Percentiles rank a stretch among this genome's conserved stretches.
phyloP scores from a whole-genome alignment of 2,329 filamentous ascomycete species.

The Diaporthe helianthi region DNA sequence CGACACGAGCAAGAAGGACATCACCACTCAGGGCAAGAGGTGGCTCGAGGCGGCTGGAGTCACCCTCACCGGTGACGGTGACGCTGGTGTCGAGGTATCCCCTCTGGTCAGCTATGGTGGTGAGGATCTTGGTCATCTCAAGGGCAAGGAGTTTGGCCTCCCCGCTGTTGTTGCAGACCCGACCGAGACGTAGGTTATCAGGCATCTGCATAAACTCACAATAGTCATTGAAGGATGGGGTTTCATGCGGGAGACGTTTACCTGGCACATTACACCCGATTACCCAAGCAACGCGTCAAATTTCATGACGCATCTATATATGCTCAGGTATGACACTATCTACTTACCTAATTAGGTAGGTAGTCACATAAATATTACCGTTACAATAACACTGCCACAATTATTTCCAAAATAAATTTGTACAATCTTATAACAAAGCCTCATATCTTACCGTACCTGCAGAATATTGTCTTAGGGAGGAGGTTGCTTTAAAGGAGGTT shows the following conservation, averaged over 20 bases:
- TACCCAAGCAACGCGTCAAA: accelerated
- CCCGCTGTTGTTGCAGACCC: slow-evolving; percentile 58
- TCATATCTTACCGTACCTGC: too few species aligned
- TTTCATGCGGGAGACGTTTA: too few species aligned
- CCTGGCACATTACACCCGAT: neutral
- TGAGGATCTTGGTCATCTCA: slow-evolving; percentile 66
- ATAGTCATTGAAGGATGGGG: too few species aligned
- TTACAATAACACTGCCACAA: too few species aligned
- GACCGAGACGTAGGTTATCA: slow-evolving; percentile 19
- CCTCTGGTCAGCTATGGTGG: slow-evolving; percentile 90
- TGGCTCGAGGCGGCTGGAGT: slow-evolving; percentile 85
- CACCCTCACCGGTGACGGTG: slow-evolving; percentile 70
- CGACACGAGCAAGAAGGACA: slow-evolving; percentile 89
- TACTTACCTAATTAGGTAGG: too few species aligned
- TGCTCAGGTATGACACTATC: neutral
- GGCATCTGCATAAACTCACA: neutral
- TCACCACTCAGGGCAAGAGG: slow-evolving; percentile 86
- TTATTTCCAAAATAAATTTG: too few species aligned
- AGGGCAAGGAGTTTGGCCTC: slow-evolving; percentile 59
- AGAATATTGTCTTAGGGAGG: too few species aligned
- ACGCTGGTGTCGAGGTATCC: slow-evolving; percentile 84
- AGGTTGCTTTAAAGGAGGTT: too few species aligned
- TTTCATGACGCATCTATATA: neutral
- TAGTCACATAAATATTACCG: too few species aligned
- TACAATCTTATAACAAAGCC: too few species aligned